These are phyloP conservation scores for Schrenkiella parvula DNA, from an alignment of 345 rosid species.

Conservation along the genomic window DNA sequence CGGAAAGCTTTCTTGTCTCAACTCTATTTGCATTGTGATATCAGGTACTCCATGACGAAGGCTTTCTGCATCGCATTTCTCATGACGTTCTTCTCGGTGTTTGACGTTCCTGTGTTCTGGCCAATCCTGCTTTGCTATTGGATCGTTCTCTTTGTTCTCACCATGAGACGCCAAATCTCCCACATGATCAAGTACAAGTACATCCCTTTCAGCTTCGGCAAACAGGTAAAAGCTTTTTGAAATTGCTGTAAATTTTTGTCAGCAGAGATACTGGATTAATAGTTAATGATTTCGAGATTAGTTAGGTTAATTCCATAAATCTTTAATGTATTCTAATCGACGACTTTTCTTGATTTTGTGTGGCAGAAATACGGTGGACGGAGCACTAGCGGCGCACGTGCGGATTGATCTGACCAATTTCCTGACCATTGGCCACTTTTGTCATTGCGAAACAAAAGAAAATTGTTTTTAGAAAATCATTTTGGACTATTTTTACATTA, in stretches of 20 bases:
- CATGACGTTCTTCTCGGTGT: conserved; percentile 66
- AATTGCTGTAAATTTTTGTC: no score
- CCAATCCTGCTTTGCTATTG: conserved; percentile 66
- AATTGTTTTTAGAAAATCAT: conserved; percentile 16
- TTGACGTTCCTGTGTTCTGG: conserved; percentile 83
- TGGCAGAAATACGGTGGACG: conserved; percentile 56
- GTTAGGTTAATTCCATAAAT: background rate
- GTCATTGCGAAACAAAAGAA: background rate
- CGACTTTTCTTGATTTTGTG: background rate
- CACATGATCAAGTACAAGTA: conserved; percentile 77
- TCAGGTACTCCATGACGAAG: conserved; percentile 71
- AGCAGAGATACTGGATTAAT: background rate
- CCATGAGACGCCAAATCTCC: conserved; percentile 69
- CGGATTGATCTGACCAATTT: conserved; percentile 22
- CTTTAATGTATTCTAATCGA: background rate
- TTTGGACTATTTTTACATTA: conserved; percentile 5
- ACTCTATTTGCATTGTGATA: background rate
- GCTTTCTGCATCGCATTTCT: conserved; percentile 60
- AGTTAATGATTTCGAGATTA: conserved; percentile 1
- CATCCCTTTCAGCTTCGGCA: conserved; percentile 58
- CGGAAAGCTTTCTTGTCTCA: background rate
- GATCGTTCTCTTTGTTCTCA: conserved; percentile 61
- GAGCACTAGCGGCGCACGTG: conserved; percentile 55
- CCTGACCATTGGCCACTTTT: conserved; percentile 12
- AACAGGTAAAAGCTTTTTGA: conserved; percentile 43